Evolutionary conservation across 768 basidiomycete species (phyloP), one percentile per base, ranked within the genome.

Genomic region (Amyloporia xantha): DNA sequence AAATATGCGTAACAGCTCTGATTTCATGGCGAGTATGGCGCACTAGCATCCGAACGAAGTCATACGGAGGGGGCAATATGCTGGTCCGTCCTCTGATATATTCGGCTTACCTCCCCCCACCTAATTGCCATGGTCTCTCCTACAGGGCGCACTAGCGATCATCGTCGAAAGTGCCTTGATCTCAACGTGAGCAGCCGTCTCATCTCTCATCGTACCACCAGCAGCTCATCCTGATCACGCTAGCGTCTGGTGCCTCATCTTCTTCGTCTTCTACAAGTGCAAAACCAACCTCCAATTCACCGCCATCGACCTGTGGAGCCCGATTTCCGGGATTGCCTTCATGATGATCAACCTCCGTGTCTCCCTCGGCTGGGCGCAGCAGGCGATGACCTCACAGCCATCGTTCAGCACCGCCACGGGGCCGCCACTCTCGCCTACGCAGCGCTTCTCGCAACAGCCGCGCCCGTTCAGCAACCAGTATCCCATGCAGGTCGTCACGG

Each of bases 301-400:
- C 44, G 44, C 44, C 28, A 45, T 45, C 44, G 44, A 45, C 44
- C 19, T 45, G n/a, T 45, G 44, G 44, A 19, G 27, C 27, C 30
- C 44, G 20, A 28, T 45, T 20, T 26, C 44, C 26, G 44, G 44
- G 30, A 45, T 35, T 33, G 44, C 44, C 20, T 45, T 45, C 44
- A 45, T 45, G 44, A 28, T 45, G 30, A 45, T 45, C 30, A 45
- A 45, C 44, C 44, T 45, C 28, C 44, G 44, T 33, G 44, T 45
- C 44, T 19, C 44, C 17, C 44, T 45, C 33, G 44, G 44, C 44
- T 45, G 44, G 44, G 28, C 44, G 30, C 30, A 45, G n/a, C 28
- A 30, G n/a, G 44, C 30, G 30, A 13, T 39, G 9, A 6, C 9
- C 20, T 21, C 38, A 7, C 7, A 19, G 6, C 15, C 9, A 10